These are phyloP conservation scores for Chlorella variabilis DNA, from an alignment of 163 green algal genomes.

Conservation along the genomic window DNA sequence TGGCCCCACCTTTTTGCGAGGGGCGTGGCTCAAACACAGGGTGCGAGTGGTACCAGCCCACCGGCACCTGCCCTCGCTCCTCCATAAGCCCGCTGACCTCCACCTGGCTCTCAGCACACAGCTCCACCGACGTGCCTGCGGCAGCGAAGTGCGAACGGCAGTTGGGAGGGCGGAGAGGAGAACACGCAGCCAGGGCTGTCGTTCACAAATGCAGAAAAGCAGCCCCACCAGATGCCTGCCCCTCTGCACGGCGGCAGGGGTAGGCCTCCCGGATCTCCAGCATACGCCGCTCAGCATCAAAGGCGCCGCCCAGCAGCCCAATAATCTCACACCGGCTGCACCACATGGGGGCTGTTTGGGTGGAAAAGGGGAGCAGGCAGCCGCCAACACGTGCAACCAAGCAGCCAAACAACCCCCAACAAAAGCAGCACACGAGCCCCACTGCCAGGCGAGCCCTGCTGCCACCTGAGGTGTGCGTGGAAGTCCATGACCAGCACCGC, in stretches of 20 bases:
- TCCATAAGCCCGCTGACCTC: constrained; percentile 70
- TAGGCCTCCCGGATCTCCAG: constrained; percentile 68
- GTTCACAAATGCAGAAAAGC: too few species aligned
- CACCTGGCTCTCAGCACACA: constrained; percentile 77
- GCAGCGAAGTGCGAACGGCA: neutral
- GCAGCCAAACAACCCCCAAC: too few species aligned
- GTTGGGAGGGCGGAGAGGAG: neutral
- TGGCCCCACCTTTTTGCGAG: constrained; percentile 54
- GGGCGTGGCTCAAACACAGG: constrained; percentile 79
- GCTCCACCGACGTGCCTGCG: constrained; percentile 75
- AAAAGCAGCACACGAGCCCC: too few species aligned
- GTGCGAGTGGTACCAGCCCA: constrained; percentile 81
- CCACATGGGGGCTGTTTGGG: neutral
- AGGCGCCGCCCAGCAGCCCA: constrained; percentile 77
- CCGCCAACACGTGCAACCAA: too few species aligned
- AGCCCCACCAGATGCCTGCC: constrained; percentile 51
- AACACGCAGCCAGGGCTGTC: neutral
- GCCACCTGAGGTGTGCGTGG: constrained; percentile 74
- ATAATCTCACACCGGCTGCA: constrained; percentile 72
- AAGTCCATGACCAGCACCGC: constrained; percentile 78
- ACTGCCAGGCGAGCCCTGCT: too few species aligned
- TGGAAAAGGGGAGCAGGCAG: too few species aligned
- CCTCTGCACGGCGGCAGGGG: constrained; percentile 64
- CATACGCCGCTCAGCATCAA: constrained; percentile 52
- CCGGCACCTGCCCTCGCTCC: constrained; percentile 51